These are phyloP conservation scores for Lyophyllum semitale DNA, from an alignment of 768 basidiomycete genomes.

Conservation along the genomic window DNA sequence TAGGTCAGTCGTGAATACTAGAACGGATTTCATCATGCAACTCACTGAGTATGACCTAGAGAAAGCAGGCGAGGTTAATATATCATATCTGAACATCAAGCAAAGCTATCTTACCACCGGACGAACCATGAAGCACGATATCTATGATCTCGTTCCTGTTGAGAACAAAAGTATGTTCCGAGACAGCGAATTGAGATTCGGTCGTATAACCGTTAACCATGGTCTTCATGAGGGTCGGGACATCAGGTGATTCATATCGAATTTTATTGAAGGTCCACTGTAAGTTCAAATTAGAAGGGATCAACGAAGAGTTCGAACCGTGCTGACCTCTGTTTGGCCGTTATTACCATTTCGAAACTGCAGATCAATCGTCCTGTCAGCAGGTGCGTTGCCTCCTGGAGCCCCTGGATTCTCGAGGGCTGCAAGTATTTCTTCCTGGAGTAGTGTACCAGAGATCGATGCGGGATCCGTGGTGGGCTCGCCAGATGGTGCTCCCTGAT, in stretches of 20 bases:
- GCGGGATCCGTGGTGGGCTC: slow-evolving; percentile 30
- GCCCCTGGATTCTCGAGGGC: slow-evolving; percentile 34
- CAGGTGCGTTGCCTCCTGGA: slow-evolving; percentile 20
- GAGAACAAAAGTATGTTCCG: slow-evolving; percentile 24
- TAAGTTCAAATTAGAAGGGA: background rate
- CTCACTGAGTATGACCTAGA: slow-evolving; percentile 2
- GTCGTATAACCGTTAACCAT: slow-evolving; percentile 18
- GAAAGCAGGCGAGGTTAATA: background rate
- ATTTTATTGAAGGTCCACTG: slow-evolving; percentile 21
- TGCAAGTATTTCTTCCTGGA: slow-evolving; percentile 22
- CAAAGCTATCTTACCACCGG: slow-evolving; percentile 15
- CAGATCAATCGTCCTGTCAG: slow-evolving; percentile 14
- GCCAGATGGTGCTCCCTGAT: slow-evolving; percentile 35
- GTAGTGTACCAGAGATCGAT: background rate
- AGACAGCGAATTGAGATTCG: slow-evolving; percentile 12
- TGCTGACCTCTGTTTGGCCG: slow-evolving; percentile 33
- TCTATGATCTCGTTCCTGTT: slow-evolving; percentile 20
- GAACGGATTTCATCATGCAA: slow-evolving; percentile 22
- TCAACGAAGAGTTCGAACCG: background rate
- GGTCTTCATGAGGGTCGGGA: slow-evolving; percentile 25
- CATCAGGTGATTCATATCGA: slow-evolving; percentile 17
- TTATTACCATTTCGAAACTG: slow-evolving; percentile 28
- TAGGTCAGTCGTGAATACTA: slow-evolving; percentile 28
- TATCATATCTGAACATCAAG: background rate
- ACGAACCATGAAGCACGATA: slow-evolving; percentile 24